phyloP scores from a whole-genome alignment of 352 stramenopile genomes.

The Phytopythium boreale region DNA sequence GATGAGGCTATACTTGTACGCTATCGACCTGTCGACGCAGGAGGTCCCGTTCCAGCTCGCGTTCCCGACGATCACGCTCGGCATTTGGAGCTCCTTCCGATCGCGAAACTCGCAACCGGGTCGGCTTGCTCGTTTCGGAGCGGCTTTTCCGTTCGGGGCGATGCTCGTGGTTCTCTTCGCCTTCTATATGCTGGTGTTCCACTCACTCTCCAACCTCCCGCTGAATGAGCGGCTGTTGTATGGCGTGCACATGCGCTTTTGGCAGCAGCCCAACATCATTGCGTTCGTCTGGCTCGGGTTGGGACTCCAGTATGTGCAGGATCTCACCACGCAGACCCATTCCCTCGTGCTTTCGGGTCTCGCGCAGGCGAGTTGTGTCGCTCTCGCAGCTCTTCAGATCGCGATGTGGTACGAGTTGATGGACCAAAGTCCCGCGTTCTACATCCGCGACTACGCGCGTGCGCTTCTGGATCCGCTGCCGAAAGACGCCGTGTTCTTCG shows the following conservation, averaged over 20 bases:
- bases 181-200: conserved; percentile 95
- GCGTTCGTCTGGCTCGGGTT: conserved; percentile 86
- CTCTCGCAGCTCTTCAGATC: conserved; percentile 27
- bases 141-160: conserved; percentile 7
- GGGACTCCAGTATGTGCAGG: conserved; percentile 31
- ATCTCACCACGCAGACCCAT: conserved; percentile 7
- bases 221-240: conserved; percentile 91
- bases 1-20: conserved; percentile 71
- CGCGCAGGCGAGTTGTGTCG: conserved; percentile 14
- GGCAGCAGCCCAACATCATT: conserved; percentile 93
- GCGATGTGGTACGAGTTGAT: conserved; percentile 39
- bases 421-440: conserved; percentile 47
- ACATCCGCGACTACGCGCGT: conserved; percentile 85
- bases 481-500: conserved; percentile 75
- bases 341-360: neutral
- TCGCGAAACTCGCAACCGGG: neutral
- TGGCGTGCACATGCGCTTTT: conserved; percentile 94
- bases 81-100: conserved; percentile 26
- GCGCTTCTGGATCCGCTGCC: conserved; percentile 87
- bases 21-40: conserved; percentile 50
- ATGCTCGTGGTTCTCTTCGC: conserved; percentile 55
- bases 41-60: conserved; percentile 53
- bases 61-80: conserved; percentile 30
- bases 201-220: conserved; percentile 92
- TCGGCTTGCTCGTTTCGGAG: neutral